Evolutionary conservation across 176 grass and related monocot species (phyloP).

Genomic region (Oryza longistaminata): DNA sequence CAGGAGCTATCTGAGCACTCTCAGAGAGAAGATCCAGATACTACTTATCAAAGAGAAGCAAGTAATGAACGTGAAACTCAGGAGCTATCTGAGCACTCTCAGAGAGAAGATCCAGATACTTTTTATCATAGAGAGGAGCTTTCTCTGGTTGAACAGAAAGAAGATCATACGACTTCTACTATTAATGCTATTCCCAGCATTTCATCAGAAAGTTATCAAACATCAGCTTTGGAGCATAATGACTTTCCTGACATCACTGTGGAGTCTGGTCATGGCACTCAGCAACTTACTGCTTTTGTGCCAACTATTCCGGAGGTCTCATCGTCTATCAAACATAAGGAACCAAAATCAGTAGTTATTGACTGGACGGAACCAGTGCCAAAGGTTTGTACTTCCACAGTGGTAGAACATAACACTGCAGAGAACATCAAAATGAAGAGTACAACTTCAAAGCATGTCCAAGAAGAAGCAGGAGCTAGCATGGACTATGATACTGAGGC

Average conservation of each 20-base stretch:
- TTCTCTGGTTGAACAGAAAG: slow-evolving; percentile 1
- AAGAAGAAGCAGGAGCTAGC: slow-evolving; percentile 37
- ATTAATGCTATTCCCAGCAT: neutral
- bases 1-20: slow-evolving; percentile 16
- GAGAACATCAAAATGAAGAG: slow-evolving; percentile 14
- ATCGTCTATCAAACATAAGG: neutral
- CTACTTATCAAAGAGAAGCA: neutral
- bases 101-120: neutral
- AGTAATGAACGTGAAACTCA: slow-evolving; percentile 48
- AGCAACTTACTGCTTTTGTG: slow-evolving; percentile 14
- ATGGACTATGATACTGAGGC: slow-evolving; percentile 36
- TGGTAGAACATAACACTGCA: slow-evolving; percentile 13
- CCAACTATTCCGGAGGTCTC: slow-evolving; percentile 18
- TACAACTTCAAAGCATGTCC: slow-evolving; percentile 21
- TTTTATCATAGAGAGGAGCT: slow-evolving; percentile 21
- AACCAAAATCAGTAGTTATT: slow-evolving; percentile 39
- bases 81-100: slow-evolving; percentile 6
- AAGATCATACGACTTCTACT: neutral
- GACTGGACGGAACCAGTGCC: slow-evolving; percentile 21
- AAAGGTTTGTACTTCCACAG: neutral
- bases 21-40: neutral
- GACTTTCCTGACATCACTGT: slow-evolving; percentile 29
- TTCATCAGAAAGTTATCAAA: neutral
- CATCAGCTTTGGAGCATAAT: slow-evolving; percentile 27
- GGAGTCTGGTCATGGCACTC: slow-evolving; percentile 38